Percentiles rank a stretch among this genome's conserved stretches.
Evolutionary conservation across 2,329 filamentous ascomycete species (phyloP).

Genomic region (Akanthomyces dipterigenus): DNA sequence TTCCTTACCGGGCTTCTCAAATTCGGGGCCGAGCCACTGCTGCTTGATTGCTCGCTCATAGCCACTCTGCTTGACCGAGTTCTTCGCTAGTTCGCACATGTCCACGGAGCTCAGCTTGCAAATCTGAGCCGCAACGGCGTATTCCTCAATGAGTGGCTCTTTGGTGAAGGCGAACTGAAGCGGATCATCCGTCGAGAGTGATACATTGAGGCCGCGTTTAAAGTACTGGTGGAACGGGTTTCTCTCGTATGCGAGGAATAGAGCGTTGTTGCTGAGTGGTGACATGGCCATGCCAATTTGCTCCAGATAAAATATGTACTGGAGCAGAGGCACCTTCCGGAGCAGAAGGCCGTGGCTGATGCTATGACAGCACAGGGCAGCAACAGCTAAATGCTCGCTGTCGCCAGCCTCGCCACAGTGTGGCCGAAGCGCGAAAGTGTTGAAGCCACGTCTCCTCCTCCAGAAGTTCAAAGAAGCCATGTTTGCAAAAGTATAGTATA

Average conservation of each 20-base stretch:
- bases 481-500: slow-evolving; percentile 95
- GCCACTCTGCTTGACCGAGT: slow-evolving; percentile 90
- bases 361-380: slow-evolving; percentile 87
- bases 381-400: slow-evolving; percentile 89
- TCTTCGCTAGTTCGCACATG: slow-evolving; percentile 97
- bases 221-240: slow-evolving; percentile 97
- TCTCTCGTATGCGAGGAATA: slow-evolving; percentile 93
- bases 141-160: slow-evolving; percentile 95
- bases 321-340: slow-evolving; percentile 86
- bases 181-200: slow-evolving; percentile 91
- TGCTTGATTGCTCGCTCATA: slow-evolving; percentile 87
- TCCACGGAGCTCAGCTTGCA: slow-evolving; percentile 96
- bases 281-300: slow-evolving; percentile 99
- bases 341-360: slow-evolving; percentile 92
- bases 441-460: slow-evolving; percentile 87
- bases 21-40: slow-evolving; percentile 81
- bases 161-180: slow-evolving; percentile 98
- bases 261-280: slow-evolving; percentile 93
- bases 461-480: slow-evolving; percentile 87
- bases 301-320: slow-evolving; percentile 97
- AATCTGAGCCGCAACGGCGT: slow-evolving; percentile 95
- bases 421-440: slow-evolving; percentile 85
- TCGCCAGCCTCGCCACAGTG: slow-evolving; percentile 97
- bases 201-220: slow-evolving; percentile 88
- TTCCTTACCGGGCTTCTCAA: slow-evolving; percentile 66